Percentiles rank a stretch among this genome's conserved stretches.
Conservation (phyloP, 305 asterid species). For the Coffea humblotiana region DNA sequence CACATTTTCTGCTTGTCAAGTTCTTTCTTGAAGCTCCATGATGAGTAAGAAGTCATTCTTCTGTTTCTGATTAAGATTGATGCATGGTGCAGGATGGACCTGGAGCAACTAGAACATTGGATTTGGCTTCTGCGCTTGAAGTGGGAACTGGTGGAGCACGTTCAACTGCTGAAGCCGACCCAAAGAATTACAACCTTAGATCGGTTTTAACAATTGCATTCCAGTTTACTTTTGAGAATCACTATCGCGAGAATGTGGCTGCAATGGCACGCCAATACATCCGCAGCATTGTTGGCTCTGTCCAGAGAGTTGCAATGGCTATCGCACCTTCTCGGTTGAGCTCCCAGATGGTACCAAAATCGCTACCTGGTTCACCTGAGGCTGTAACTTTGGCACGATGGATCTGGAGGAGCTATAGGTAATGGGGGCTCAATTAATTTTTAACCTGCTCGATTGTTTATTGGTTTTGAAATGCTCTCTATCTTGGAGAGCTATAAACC, state of each 20-base stretch:
- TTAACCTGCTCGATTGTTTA: background rate
- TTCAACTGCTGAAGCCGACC: conserved; percentile 50
- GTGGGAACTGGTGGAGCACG: conserved; percentile 66
- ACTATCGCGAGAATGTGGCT: conserved; percentile 79
- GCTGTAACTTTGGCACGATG: conserved; percentile 82
- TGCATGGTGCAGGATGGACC: conserved; percentile 56
- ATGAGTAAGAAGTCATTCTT: background rate
- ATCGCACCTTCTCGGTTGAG: conserved; percentile 71
- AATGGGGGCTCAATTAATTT: background rate
- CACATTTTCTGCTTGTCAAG: background rate
- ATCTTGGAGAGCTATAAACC: background rate
- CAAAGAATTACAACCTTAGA: conserved; percentile 53
- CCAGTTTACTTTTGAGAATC: conserved; percentile 88
- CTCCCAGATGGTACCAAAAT: conserved; percentile 59
- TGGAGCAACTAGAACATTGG: conserved; percentile 68
- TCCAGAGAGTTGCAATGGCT: conserved; percentile 96
- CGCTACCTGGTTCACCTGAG: conserved; percentile 77
- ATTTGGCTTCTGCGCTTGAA: conserved; percentile 88
- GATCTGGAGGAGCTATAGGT: conserved; percentile 92
- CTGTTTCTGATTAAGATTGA: background rate
- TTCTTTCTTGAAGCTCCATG: background rate
- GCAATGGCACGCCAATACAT: conserved; percentile 95
- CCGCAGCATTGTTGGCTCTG: conserved; percentile 81
- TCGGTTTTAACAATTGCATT: conserved; percentile 92
- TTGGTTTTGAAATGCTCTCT: background rate